A percentile compares a stretch with the other conserved stretches of the same genome.
phyloP scores from a whole-genome alignment of 2,329 filamentous ascomycete genomes.

The Capronia americana region DNA sequence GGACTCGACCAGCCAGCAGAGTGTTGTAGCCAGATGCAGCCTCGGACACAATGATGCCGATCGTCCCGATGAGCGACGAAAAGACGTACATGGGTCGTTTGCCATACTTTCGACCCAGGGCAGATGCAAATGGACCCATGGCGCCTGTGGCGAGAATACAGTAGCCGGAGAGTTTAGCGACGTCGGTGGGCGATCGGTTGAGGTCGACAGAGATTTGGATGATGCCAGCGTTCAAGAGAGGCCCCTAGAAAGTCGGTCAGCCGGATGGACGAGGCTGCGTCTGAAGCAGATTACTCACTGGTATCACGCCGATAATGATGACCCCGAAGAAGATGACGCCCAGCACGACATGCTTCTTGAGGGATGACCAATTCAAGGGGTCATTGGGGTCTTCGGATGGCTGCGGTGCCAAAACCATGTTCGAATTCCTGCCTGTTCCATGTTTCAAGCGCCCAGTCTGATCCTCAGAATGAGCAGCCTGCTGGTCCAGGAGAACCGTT shows the following conservation, averaged over 20 bases:
- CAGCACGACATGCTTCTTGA: slow-evolving; percentile 46
- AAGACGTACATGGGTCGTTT: slow-evolving; percentile 51
- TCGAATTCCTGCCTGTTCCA: slow-evolving; percentile 25
- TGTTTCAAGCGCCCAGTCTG: slow-evolving; percentile 30
- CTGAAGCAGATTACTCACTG: slow-evolving; percentile 9
- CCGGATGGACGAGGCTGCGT: slow-evolving; percentile 17
- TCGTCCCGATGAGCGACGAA: slow-evolving; percentile 46
- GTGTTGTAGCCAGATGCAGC: slow-evolving; percentile 45
- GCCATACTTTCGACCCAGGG: slow-evolving; percentile 51
- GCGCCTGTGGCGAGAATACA: slow-evolving; percentile 27
- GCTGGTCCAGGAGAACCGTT: slow-evolving; percentile 41
- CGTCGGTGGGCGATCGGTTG: slow-evolving; percentile 22
- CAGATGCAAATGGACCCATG: slow-evolving; percentile 40
- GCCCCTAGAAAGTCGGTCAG: slow-evolving; percentile 43
- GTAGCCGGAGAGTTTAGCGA: slow-evolving; percentile 31
- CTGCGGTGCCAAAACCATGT: slow-evolving; percentile 44
- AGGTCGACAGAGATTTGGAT: slow-evolving; percentile 45
- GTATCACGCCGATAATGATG: slow-evolving; percentile 41
- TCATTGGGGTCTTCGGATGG: slow-evolving; percentile 49
- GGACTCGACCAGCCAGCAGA: slow-evolving; percentile 50
- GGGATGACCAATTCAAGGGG: slow-evolving; percentile 47
- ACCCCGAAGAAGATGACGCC: slow-evolving; percentile 47
- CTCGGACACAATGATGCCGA: slow-evolving; percentile 48
- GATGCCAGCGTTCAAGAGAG: slow-evolving; percentile 48
- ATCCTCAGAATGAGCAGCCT: slow-evolving; percentile 24